Evolutionary conservation across 257 asterid genomes (phyloP).

Genomic region (Scutellaria minor): DNA sequence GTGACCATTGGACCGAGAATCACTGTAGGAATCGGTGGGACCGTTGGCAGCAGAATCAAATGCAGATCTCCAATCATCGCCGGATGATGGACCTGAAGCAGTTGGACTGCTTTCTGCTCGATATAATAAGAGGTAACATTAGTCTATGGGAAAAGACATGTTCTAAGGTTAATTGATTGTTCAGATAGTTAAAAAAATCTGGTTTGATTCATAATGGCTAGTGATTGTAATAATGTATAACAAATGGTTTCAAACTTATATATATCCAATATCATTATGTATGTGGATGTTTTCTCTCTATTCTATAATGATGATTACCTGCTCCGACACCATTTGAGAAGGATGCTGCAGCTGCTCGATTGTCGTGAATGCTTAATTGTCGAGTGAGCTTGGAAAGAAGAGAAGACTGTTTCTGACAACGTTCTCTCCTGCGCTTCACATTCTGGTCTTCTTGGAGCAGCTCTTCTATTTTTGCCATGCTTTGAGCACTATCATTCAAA

Average conservation of each 20-base stretch:
- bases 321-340: constrained; percentile 62
- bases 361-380: constrained; percentile 83
- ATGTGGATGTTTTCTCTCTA: background rate
- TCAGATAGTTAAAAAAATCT: background rate
- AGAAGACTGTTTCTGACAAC: constrained; percentile 75
- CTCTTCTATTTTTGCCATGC: constrained; percentile 82
- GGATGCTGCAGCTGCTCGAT: constrained; percentile 83
- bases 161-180: too few species aligned
- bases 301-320: constrained; percentile 44
- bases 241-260: background rate
- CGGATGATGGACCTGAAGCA: constrained; percentile 65
- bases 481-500: constrained; percentile 59
- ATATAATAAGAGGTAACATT: constrained; percentile 20
- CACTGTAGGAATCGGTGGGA: constrained; percentile 51
- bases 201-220: background rate
- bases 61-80: constrained; percentile 97
- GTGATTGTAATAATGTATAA: background rate
- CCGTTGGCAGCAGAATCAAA: constrained; percentile 92
- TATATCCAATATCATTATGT: background rate
- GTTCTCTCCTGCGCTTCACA: constrained; percentile 77
- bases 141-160: background rate
- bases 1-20: constrained; percentile 73
- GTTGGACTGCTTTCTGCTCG: constrained; percentile 80
- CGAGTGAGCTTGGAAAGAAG: constrained; percentile 80
- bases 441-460: constrained; percentile 90